Evolutionary conservation across 2,329 filamentous ascomycete genomes (phyloP).

Genomic region (Fusarium tuaranense): DNA sequence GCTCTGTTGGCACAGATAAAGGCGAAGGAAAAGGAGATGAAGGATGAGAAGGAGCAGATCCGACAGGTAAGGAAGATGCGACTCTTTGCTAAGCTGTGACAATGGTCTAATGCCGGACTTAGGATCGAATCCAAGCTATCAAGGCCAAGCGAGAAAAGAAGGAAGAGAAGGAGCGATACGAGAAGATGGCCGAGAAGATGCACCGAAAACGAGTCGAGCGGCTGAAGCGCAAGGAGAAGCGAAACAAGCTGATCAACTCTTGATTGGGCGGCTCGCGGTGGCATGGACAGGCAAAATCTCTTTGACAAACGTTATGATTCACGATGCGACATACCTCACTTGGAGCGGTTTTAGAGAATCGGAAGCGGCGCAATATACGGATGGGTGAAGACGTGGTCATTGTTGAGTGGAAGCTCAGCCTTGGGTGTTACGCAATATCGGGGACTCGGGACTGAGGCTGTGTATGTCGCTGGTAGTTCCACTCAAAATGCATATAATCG

Average conservation of each 20-base stretch:
- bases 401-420: background rate
- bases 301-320: slow-evolving; percentile 37
- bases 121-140: slow-evolving; percentile 83
- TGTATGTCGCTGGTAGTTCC: background rate
- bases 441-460: background rate
- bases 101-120: slow-evolving; percentile 27
- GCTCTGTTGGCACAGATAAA: slow-evolving; percentile 81
- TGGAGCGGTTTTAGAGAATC: slow-evolving; percentile 20
- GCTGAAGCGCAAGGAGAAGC: slow-evolving; percentile 94
- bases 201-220: slow-evolving; percentile 94
- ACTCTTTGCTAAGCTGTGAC: background rate
- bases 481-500: background rate
- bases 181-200: slow-evolving; percentile 97
- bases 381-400: slow-evolving; percentile 17
- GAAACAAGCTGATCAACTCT: slow-evolving; percentile 84
- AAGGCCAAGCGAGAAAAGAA: slow-evolving; percentile 89
- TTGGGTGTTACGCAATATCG: background rate
- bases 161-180: slow-evolving; percentile 92
- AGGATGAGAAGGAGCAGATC: slow-evolving; percentile 93
- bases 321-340: slow-evolving; percentile 36
- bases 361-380: slow-evolving; percentile 29
- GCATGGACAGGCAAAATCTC: slow-evolving; percentile 9
- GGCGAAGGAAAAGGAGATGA: slow-evolving; percentile 94
- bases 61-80: slow-evolving; percentile 72
- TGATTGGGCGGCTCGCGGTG: slow-evolving; percentile 49